Conservation (phyloP, 2,329 filamentous ascomycete species). For the Thelonectria rubi region DNA sequence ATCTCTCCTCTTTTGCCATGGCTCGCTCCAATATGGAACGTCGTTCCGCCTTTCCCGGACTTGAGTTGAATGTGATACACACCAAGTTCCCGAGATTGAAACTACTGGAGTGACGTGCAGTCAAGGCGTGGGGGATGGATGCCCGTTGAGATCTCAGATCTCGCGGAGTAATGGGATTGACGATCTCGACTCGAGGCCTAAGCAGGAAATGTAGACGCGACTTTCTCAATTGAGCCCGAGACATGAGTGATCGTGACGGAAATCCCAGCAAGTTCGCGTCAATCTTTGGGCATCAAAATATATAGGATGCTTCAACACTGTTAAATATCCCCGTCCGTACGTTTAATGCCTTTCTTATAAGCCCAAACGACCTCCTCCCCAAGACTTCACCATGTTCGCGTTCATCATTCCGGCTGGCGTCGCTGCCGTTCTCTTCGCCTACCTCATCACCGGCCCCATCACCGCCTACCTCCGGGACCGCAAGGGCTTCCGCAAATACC, state of each 20-base stretch:
- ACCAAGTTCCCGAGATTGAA: not conserved
- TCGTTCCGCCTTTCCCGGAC: constrained; percentile 6
- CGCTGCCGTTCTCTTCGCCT: constrained; percentile 11
- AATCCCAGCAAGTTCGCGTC: not conserved
- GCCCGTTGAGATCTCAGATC: too few relatives aligned
- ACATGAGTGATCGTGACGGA: not conserved
- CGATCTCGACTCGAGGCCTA: too few relatives aligned
- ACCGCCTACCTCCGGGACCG: constrained; percentile 46
- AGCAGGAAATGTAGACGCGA: constrained; percentile 16
- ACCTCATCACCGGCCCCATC: constrained; percentile 30
- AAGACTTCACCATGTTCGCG: constrained; percentile 30
- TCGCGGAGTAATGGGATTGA: too few relatives aligned
- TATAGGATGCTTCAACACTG: not conserved
- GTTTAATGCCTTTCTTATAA: not conserved
- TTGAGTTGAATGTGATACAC: not conserved
- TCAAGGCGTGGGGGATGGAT: too few relatives aligned
- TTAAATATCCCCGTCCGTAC: constrained; percentile 16
- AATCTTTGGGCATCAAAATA: constrained; percentile 4
- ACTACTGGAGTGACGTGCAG: not conserved
- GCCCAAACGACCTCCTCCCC: not conserved
- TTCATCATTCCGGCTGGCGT: constrained; percentile 22
- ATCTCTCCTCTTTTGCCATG: not conserved
- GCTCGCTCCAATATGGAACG: constrained; percentile 3
- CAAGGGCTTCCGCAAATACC: constrained; percentile 41
- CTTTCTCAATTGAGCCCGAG: constrained; percentile 2